These are phyloP conservation scores for Exophiala sideris DNA, from an alignment of 2,329 filamentous ascomycete species.

Conservation along the genomic window DNA sequence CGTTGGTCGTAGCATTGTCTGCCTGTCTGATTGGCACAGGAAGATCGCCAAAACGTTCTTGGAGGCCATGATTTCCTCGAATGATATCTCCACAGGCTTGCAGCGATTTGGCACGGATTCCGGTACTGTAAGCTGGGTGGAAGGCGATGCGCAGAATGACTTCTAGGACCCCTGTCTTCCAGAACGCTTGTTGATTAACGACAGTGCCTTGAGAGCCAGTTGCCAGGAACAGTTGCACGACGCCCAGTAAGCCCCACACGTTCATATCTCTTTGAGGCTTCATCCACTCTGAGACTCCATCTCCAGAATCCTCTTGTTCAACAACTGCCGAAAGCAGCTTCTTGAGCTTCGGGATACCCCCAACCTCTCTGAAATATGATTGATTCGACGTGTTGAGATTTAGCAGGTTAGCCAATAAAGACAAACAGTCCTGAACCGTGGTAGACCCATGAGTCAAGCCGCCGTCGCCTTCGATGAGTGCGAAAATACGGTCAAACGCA, in stretches of 20 bases:
- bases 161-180: constrained; percentile 74
- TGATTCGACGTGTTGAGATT: constrained; percentile 88
- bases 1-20: constrained; percentile 33
- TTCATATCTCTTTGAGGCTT: constrained; percentile 81
- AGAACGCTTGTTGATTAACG: constrained; percentile 82
- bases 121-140: constrained; percentile 64
- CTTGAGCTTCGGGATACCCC: constrained; percentile 70
- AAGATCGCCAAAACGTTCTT: constrained; percentile 85
- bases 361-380: constrained; percentile 86
- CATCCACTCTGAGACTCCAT: constrained; percentile 69
- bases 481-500: constrained; percentile 83
- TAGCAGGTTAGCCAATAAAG: constrained; percentile 83
- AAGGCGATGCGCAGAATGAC: constrained; percentile 82
- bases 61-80: constrained; percentile 70
- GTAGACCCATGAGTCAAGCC: constrained; percentile 78
- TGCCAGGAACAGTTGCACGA: constrained; percentile 81
- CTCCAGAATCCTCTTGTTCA: constrained; percentile 49
- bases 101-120: constrained; percentile 82
- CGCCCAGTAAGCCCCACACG: constrained; percentile 80
- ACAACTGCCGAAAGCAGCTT: constrained; percentile 63
- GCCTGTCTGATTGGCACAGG: constrained; percentile 56
- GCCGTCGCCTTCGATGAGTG: constrained; percentile 77
- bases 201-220: constrained; percentile 74
- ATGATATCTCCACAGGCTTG: constrained; percentile 86
- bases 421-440: constrained; percentile 87